Evolutionary conservation across 768 basidiomycete species (phyloP), one percentile per base, ranked within the genome.

Genomic region (Leccinum disarticulatum): DNA sequence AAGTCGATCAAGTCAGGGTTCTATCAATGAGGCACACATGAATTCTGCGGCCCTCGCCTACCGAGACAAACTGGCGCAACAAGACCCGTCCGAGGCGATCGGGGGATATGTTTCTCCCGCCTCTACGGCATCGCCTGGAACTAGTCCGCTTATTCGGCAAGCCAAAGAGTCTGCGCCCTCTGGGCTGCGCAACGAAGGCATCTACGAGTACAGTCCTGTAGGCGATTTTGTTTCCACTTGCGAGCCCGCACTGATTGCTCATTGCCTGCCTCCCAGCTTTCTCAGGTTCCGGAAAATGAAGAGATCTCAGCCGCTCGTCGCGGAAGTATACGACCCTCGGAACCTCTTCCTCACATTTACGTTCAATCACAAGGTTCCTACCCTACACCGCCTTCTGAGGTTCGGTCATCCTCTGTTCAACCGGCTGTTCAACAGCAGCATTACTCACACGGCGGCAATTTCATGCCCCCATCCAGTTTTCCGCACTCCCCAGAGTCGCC

Each of bases 71-170:
- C 63, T 73, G 11, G 64, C 27, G n/a, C 68, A 63, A 36, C 72
- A 73, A 30, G 63, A 61, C 19, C 6, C 61, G 4, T 22, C 64
- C 35, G 69, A 70, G n/a, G 47, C 48, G 27, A 54, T 64, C 10
- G 72, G 66, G 17, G 74, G 70, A 14, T 81, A 81, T 51, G 66
- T 79, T 36, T 81, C 80, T 0, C 80, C 80, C 15, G 66, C 77
- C 2, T 80, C 80, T 22, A 81, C 80, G 4, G 70, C 79, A 25
- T 79, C 80, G 1, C 76, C 81, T 7, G 71, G 71, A 25, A 72
- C 70, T 13, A 76, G 73, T 61, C 73, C 78, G 25, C 73, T 65
- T 54, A 41, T 64, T 36, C 70, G 66, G 27, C 61, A 68, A 13
- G 61, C 61, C 50, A 71, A 68, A 17, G 68, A 75, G 9, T 36